Base-by-base conservation (phyloP, 2,329 filamentous ascomycete species). In the Fusarium robinianum region DNA sequence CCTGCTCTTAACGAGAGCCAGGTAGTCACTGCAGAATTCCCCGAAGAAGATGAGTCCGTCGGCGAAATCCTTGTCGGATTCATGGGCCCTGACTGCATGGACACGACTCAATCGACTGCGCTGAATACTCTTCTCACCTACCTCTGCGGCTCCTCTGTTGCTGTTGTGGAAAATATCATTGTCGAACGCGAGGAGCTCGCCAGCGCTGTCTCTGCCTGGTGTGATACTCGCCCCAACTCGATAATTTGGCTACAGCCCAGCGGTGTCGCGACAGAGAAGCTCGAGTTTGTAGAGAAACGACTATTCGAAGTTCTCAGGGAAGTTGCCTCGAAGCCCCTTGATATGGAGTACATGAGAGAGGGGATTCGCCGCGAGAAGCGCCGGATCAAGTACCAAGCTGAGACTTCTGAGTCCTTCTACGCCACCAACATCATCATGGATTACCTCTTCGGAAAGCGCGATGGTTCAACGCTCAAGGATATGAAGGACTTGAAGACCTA, bases 121-220 rank as follows among this genome's bases (percentile, higher is more conserved):
- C 72, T 96, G 4, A 87, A 88, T 51, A 81, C 95, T 36, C 72
- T 95, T 3, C 77, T 96, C 25, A 84, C 86, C 2, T 99, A 97
- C 62, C 81, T 99, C 12, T 90, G 89, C 51, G 94, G 91, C 5
- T 97, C 94, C 1, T 95, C 95, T 1, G 90, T 95, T 3, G 92
- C 92, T 1, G 77, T 99, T 2, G 74, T 99, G 5, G 92, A 97
- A 63, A 97, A 97, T 57, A 80, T 84, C 12, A 79, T 99, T 49
- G 94, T 99, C 3, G 94, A 99, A 64, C 90, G 86, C 59, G 92
- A 97, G 67, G 88, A 95, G 57, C 80, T 97, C 31, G 88, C 90
- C 4, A 96, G 90, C 68, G 88, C 85, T 6, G 84, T 97, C 8
- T 84, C 84, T 34, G 90, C 87, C 66, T 86, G 81, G 67, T 86